phyloP scores from a whole-genome alignment of 306 rosid genomes.

The Trifolium pratense region DNA sequence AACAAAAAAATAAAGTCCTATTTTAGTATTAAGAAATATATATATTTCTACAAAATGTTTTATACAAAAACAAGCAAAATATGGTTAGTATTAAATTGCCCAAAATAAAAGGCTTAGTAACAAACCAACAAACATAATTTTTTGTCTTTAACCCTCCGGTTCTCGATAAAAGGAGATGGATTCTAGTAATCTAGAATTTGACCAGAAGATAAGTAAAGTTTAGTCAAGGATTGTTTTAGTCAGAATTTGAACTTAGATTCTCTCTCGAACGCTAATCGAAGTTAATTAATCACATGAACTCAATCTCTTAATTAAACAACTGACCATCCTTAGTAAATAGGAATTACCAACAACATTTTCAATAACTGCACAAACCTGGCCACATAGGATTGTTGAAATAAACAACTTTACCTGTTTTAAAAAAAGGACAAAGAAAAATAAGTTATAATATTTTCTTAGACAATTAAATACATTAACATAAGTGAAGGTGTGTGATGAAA shows the following conservation, averaged over 20 bases:
- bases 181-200: too few species aligned
- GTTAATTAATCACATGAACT: too few species aligned
- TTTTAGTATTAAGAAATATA: neutral
- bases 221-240: too few species aligned
- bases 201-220: too few species aligned
- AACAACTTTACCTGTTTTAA: slow-evolving; percentile 43
- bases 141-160: too few species aligned
- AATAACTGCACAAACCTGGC: slow-evolving; percentile 63
- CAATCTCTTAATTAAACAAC: too few species aligned
- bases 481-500: neutral
- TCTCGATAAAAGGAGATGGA: too few species aligned
- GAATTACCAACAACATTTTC: too few species aligned
- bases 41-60: neutral
- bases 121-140: neutral
- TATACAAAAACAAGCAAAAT: neutral
- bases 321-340: neutral
- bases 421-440: neutral
- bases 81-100: neutral
- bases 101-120: neutral
- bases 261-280: too few species aligned
- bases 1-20: neutral
- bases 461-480: neutral
- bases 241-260: too few species aligned
- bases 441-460: neutral
- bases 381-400: slow-evolving; percentile 99